A percentile compares a stretch with the other conserved stretches of the same genome.
Evolutionary conservation across 192 early-diverging fungal species (phyloP).

Genomic region (Coemansia sp.): DNA sequence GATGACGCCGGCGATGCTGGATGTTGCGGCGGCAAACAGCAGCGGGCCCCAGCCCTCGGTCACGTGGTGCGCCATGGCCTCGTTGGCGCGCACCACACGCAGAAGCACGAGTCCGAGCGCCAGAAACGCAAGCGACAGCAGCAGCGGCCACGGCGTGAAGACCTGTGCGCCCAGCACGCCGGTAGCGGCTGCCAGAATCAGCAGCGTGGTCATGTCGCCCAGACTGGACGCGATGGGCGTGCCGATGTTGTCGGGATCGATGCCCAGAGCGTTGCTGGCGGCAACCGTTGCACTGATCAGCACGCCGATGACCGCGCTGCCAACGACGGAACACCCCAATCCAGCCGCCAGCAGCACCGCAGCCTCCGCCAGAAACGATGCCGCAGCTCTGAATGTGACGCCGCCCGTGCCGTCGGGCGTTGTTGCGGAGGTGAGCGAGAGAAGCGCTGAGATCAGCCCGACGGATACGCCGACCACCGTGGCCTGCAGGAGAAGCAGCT

Average conservation of each 20-base stretch:
- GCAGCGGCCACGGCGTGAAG: constrained; percentile 33
- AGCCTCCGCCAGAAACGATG: constrained; percentile 2
- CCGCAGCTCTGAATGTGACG: not conserved
- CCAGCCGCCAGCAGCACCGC: constrained; percentile 63
- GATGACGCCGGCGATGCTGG: constrained; percentile 55
- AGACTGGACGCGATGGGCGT: constrained; percentile 54
- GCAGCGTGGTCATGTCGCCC: constrained; percentile 53
- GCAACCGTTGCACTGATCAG: constrained; percentile 73
- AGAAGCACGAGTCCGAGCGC: constrained; percentile 49
- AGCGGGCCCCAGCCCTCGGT: constrained; percentile 76
- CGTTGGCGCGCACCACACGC: constrained; percentile 59
- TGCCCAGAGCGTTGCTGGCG: constrained; percentile 58
- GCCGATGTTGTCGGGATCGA: constrained; percentile 73
- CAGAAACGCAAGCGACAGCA: constrained; percentile 42
- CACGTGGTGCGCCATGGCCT: constrained; percentile 64
- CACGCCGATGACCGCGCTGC: constrained; percentile 70
- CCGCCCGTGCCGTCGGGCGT: not conserved
- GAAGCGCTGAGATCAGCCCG: constrained; percentile 65
- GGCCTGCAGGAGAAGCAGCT: constrained; percentile 74
- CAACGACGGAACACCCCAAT: constrained; percentile 68
- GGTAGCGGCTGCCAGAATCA: constrained; percentile 28
- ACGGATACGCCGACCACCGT: constrained; percentile 70
- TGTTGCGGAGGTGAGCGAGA: constrained; percentile 33
- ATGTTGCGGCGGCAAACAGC: constrained; percentile 72
- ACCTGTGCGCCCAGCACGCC: constrained; percentile 16